These are phyloP conservation scores for Colletotrichum camelliae DNA, from an alignment of 2,329 filamentous ascomycete species.

Conservation along the genomic window DNA sequence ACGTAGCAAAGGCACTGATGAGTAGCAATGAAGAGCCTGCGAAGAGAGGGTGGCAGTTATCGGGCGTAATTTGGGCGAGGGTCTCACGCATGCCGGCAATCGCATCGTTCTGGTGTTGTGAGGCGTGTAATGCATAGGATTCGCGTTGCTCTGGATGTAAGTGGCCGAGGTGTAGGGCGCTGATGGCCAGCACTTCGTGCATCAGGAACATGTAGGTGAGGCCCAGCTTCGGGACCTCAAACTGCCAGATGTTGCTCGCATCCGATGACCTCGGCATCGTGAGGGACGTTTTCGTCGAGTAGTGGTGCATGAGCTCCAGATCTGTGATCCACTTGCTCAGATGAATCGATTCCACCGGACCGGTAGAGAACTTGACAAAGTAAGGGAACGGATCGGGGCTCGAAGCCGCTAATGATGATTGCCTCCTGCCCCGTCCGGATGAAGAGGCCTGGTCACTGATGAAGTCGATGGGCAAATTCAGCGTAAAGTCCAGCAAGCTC, in stretches of 20 bases:
- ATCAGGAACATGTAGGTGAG: constrained; percentile 32
- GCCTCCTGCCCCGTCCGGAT: neutral
- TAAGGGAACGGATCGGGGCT: constrained; percentile 23
- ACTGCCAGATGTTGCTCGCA: constrained; percentile 34
- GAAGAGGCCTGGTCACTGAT: neutral
- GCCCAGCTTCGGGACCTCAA: constrained; percentile 29
- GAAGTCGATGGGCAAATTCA: neutral
- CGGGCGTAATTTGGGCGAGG: constrained; percentile 28
- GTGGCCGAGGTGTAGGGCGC: constrained; percentile 33
- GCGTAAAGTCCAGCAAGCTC: neutral
- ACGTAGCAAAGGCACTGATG: constrained; percentile 34
- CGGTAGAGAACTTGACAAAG: constrained; percentile 27
- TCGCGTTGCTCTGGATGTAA: constrained; percentile 28
- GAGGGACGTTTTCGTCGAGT: constrained; percentile 31
- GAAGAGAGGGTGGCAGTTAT: constrained; percentile 38
- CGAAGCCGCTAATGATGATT: neutral
- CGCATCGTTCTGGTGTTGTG: constrained; percentile 37
- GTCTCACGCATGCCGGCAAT: constrained; percentile 32
- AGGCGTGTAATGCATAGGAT: constrained; percentile 30
- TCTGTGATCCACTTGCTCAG: constrained; percentile 36
- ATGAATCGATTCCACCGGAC: constrained; percentile 20
- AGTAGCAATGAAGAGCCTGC: constrained; percentile 34
- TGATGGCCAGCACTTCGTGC: constrained; percentile 35
- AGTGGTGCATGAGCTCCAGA: constrained; percentile 42
- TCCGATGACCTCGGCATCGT: constrained; percentile 33